Evolutionary conservation across 768 basidiomycete species (phyloP), one percentile per base, ranked within the genome.

Genomic region (Mycena vitilis): DNA sequence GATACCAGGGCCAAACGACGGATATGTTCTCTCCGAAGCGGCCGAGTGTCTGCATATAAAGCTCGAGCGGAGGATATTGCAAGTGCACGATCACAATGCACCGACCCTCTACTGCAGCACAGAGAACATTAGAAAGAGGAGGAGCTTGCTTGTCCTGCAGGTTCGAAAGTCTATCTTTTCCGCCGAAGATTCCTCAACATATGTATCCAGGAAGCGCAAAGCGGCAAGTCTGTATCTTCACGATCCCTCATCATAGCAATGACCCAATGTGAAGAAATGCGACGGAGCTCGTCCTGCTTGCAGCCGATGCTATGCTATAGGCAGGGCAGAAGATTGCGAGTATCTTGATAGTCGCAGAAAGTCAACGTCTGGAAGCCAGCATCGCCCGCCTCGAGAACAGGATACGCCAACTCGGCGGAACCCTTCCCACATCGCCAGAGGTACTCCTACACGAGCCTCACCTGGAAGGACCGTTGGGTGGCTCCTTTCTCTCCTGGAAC

Each of bases 211-310:
- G 60, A 63, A 57, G 47, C 55, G 55, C 2, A 68, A 68, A 63
- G 60, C 53, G 47, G 66, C 58, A 57, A 22, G 66, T 42, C 18
- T 53, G n/a, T 1, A 10, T 47, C 20, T 55, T n/a, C 30, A 16
- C 37, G 48, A 25, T 30, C 18, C 42, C 25, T 23, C 53, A 8
- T 63, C 52, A 8, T 60, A 15, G 18, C 34, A 8, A 44, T 60
- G 23, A 60, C 42, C 5, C 25, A 40, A 6, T 34, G 20, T 38
- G 11, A 53, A 86, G 85, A 80, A 78, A 72, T 86, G 85, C 53
- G 84, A 86, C 66, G 83, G 85, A 9, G 66, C 54, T 1, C 75
- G 80, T 25, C 85, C 85, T 1, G 74, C 78, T 9, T 86, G 85
- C 60, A 75, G 77, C 9, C 82, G 81, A 55, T 86, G 85, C 66